phyloP scores from a whole-genome alignment of 2,329 filamentous ascomycete species.

The Colletotrichum euphorbiae region DNA sequence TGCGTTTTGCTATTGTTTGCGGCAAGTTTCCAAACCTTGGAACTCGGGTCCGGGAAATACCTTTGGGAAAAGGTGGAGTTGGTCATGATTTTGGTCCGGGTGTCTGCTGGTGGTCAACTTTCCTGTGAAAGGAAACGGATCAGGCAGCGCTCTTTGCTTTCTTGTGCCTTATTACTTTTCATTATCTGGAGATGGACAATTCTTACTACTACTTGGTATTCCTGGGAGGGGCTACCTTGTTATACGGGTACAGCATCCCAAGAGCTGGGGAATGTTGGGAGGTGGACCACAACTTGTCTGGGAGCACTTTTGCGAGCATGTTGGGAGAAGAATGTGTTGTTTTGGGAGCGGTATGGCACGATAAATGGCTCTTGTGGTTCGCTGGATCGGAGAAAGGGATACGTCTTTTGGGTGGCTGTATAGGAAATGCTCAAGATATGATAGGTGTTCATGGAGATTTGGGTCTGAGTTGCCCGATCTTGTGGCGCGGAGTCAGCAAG shows the following conservation, averaged over 20 bases:
- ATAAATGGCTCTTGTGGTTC: conserved; percentile 38
- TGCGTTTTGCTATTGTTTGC: conserved; percentile 45
- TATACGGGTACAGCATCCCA: conserved; percentile 20
- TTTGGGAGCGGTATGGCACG: conserved; percentile 40
- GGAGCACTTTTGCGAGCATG: conserved; percentile 40
- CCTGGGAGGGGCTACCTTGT: conserved; percentile 11
- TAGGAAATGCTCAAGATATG: conserved; percentile 41
- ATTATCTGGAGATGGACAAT: conserved; percentile 34
- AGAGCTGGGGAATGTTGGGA: conserved; percentile 21
- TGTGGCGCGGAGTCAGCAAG: conserved; percentile 43
- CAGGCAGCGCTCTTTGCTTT: conserved; percentile 21
- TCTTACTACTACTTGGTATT: conserved; percentile 20
- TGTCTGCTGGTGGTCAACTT: conserved; percentile 32
- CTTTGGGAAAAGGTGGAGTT: conserved; percentile 50
- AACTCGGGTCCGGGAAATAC: conserved; percentile 44
- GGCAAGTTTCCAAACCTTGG: conserved; percentile 45
- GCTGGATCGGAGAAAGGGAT: conserved; percentile 31
- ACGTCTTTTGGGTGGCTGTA: conserved; percentile 36
- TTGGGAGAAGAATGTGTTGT: conserved; percentile 30
- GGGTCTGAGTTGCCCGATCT: conserved; percentile 13
- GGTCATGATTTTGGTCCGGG: conserved; percentile 43
- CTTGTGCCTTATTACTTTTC: conserved; percentile 28
- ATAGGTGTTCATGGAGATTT: conserved; percentile 36
- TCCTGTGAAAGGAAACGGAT: conserved; percentile 4
- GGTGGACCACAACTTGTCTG: conserved; percentile 33